Base-by-base conservation (phyloP, 2,329 filamentous ascomycete species). In the Ambrosiella cleistominuta region DNA sequence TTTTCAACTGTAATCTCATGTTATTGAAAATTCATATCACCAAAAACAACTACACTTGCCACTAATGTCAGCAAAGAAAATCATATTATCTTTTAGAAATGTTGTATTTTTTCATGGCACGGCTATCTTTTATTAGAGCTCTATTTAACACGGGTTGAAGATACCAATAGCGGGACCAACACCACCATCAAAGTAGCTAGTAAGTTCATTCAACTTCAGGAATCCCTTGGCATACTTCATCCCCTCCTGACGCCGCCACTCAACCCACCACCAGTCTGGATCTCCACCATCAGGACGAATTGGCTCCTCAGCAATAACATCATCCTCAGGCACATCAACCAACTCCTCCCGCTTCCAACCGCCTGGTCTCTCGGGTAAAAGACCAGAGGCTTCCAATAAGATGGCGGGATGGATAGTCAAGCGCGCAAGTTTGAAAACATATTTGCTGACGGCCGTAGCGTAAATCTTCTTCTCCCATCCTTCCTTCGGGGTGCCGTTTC, bases 331-430 rank as follows among this genome's bases (percentile, higher is more conserved):
- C 9, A 72, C 58, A 12, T 74, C 70, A 6, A 65, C 68, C 8
- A 70, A 66, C 37, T 70, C 66, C 45, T 70, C 67, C 35, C 70
- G 66, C 6, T 71, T 70, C 81, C 81, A 83, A 19, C 82, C 83
- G 9, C 78, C 81, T 0, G 88, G 88, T 53, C 82, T 76, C 59
- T 77, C 72, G 0, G 93, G 93, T 55, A 97, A 72, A 67, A 96
- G 73, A 1, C 82, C 81, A 54, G 83, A 84, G 40, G 83, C 78
- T 49, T 79, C 74, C 35, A 97, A 74, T 7, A 91, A 75, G 52
- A 86, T 75, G 63, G 89, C 85, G 0, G 93, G 90, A 63, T 90
- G 81, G 3, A 97, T 80, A 0, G 91, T 97, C 65, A 93, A 75
- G 27, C 91, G 76, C 0, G 85, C 86, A 58, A 88, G 75, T 73